Percentiles rank a stretch among this genome's conserved stretches.
Conservation (phyloP, 2,329 filamentous ascomycete species). For the Pestalotiopsis sp. region DNA sequence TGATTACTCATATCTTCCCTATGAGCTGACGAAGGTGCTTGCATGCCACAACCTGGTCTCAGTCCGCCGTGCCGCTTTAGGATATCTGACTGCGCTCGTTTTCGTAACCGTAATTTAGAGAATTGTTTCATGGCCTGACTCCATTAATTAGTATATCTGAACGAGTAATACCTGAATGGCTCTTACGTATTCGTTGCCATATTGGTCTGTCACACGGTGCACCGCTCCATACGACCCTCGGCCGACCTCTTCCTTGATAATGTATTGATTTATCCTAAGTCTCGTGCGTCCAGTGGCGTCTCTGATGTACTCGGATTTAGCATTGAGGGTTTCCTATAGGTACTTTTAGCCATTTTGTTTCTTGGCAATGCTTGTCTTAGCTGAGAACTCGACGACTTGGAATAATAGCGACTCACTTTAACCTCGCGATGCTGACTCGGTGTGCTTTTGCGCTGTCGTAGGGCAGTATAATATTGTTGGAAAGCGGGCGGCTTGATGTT, state of each 20-base stretch:
- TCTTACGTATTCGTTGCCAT: slow-evolving; percentile 85
- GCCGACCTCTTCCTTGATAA: slow-evolving; percentile 94
- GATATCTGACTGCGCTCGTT: slow-evolving; percentile 87
- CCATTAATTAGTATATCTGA: background rate
- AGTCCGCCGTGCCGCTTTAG: slow-evolving; percentile 52
- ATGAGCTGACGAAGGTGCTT: slow-evolving; percentile 24
- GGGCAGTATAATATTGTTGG: slow-evolving; percentile 51
- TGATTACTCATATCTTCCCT: slow-evolving; percentile 37
- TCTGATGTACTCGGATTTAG: slow-evolving; percentile 81
- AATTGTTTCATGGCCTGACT: slow-evolving; percentile 92
- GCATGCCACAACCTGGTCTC: slow-evolving; percentile 42
- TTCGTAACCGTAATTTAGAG: slow-evolving; percentile 87
- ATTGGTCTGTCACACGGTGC: slow-evolving; percentile 87
- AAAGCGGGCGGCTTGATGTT: slow-evolving; percentile 42
- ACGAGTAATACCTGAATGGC: slow-evolving; percentile 7
- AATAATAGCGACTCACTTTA: slow-evolving; percentile 45
- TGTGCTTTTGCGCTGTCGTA: slow-evolving; percentile 60
- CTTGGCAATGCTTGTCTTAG: background rate
- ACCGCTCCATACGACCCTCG: slow-evolving; percentile 94
- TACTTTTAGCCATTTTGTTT: slow-evolving; percentile 6
- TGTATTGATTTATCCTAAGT: slow-evolving; percentile 92
- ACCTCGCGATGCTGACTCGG: slow-evolving; percentile 60
- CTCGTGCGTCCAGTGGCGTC: slow-evolving; percentile 84
- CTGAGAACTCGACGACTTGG: background rate
- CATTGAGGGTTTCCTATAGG: slow-evolving; percentile 84